These are phyloP conservation scores for Grammothele lineata DNA, from an alignment of 768 basidiomycete species.

Conservation along the genomic window DNA sequence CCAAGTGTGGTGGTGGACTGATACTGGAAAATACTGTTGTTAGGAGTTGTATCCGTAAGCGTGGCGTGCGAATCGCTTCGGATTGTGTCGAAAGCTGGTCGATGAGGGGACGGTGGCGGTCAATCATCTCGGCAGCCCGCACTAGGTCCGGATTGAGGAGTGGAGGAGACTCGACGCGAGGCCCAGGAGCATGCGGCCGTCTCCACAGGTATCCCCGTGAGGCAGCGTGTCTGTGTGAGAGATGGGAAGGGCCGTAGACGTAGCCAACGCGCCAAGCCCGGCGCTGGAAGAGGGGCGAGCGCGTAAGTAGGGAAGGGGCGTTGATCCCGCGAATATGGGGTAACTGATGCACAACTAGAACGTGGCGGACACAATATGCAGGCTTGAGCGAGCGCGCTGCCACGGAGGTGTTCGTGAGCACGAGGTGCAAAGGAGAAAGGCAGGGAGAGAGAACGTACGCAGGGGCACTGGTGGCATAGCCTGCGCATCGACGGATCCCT, in stretches of 20 bases:
- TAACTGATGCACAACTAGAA: constrained; percentile 32
- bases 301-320: constrained; percentile 36
- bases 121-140: constrained; percentile 6
- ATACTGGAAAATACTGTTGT: constrained; percentile 26
- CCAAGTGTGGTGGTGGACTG: constrained; percentile 22
- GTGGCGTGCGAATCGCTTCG: constrained; percentile 52
- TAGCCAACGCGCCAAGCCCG: constrained; percentile 6
- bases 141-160: constrained; percentile 78
- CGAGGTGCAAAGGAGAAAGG: constrained; percentile 1
- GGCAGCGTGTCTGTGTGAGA: constrained; percentile 8
- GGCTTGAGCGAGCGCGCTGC: constrained; percentile 57
- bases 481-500: constrained; percentile 56
- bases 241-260: constrained; percentile 8
- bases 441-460: constrained; percentile 45
- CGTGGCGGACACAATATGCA: constrained; percentile 56
- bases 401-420: background rate
- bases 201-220: background rate
- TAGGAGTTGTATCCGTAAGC: constrained; percentile 39
- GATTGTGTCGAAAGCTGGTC: constrained; percentile 27
- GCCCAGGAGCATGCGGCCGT: constrained; percentile 5
- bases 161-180: constrained; percentile 31
- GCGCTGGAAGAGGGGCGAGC: constrained; percentile 27
- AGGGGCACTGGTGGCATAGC: constrained; percentile 49
- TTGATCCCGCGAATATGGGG: constrained; percentile 36
- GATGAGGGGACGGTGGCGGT: constrained; percentile 20